A percentile compares a stretch with the other conserved stretches of the same genome.
Conservation (phyloP, 2,329 filamentous ascomycete species). For the Penicillium aurantiogriseum region DNA sequence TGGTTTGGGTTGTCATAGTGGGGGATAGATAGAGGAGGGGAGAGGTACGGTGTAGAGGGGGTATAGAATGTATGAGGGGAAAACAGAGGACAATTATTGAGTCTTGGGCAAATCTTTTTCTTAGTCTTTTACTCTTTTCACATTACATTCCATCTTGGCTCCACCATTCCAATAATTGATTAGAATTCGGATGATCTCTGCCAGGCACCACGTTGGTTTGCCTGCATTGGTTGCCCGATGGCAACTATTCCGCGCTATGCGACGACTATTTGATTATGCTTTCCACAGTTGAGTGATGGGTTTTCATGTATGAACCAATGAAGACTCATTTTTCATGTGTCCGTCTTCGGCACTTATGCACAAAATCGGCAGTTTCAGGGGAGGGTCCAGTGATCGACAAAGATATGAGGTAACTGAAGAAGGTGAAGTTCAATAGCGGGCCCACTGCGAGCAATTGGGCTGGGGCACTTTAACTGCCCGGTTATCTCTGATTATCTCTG, state of each 20-base stretch:
- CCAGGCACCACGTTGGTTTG: background rate
- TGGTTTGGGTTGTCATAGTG: constrained; percentile 8
- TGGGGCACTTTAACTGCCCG: background rate
- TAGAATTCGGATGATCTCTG: background rate
- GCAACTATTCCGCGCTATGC: background rate
- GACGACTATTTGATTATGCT: background rate
- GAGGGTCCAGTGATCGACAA: background rate
- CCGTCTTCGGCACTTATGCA: background rate
- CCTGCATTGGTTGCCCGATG: background rate
- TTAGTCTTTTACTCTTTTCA: background rate
- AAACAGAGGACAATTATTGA: background rate
- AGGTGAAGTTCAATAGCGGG: background rate
- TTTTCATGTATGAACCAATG: background rate
- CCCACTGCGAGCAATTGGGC: background rate
- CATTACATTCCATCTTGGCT: background rate
- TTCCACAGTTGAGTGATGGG: background rate
- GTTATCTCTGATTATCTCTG: background rate
- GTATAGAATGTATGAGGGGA: background rate
- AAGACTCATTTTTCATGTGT: background rate
- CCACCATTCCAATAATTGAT: background rate
- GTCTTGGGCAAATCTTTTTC: background rate
- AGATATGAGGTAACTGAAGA: background rate
- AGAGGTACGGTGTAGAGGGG: background rate
- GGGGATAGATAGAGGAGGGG: background rate
- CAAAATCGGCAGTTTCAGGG: background rate